Percentiles rank a stretch among this genome's conserved stretches.
Evolutionary conservation across 352 stramenopile species (phyloP).

Genomic region (Phytophthora tentaculata): DNA sequence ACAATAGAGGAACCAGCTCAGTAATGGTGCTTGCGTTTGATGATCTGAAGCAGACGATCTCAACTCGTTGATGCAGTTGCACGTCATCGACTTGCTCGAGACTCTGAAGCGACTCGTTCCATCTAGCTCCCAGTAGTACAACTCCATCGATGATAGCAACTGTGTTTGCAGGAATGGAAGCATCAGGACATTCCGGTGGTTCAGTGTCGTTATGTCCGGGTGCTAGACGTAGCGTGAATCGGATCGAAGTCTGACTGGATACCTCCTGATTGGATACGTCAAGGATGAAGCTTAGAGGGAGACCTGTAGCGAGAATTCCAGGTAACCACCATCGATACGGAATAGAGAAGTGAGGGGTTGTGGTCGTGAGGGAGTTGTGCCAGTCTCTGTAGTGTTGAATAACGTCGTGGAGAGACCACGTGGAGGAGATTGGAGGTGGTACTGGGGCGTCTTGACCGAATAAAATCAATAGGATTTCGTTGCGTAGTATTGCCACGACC

Average conservation of each 20-base stretch:
- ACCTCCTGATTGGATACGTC: not conserved
- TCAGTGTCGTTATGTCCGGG: not conserved
- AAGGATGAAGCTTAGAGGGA: slow-evolving; percentile 19
- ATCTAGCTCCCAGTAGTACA: slow-evolving; percentile 36
- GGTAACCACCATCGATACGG: slow-evolving; percentile 24
- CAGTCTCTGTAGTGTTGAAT: slow-evolving; percentile 36
- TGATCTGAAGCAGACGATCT: slow-evolving; percentile 18
- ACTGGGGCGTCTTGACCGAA: not conserved
- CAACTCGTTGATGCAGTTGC: slow-evolving; percentile 21
- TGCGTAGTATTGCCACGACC: slow-evolving; percentile 26
- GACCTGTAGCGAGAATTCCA: slow-evolving; percentile 8
- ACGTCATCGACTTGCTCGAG: slow-evolving; percentile 3
- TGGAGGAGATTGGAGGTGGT: not conserved
- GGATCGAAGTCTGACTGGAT: not conserved
- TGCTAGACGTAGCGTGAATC: slow-evolving; percentile 18
- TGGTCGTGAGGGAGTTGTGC: slow-evolving; percentile 10
- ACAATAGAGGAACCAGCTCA: slow-evolving; percentile 21
- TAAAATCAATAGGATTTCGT: slow-evolving; percentile 22
- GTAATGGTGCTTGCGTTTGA: not conserved
- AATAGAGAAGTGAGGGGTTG: not conserved
- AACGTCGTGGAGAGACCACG: slow-evolving; percentile 34
- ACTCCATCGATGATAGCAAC: slow-evolving; percentile 43
- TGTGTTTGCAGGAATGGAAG: not conserved
- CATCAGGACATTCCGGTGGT: not conserved
- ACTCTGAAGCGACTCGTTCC: slow-evolving; percentile 30